Base-by-base conservation (phyloP, 2,329 filamentous ascomycete species). In the Seiridium cupressi region DNA sequence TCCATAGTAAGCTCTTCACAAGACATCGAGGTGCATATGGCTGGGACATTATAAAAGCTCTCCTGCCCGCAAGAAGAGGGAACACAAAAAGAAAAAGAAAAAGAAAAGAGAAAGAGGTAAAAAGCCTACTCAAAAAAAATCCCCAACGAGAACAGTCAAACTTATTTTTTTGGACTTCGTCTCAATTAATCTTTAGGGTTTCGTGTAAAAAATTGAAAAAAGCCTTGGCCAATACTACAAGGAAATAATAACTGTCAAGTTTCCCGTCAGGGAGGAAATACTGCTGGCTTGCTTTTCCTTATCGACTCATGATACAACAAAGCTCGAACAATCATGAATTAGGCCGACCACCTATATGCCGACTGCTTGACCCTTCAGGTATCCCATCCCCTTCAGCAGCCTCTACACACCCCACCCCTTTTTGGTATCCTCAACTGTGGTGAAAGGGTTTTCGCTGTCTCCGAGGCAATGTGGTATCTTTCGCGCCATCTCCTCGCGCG, bases 221-320 rank as follows among this genome's bases (percentile, higher is more conserved):
- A 74, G 68, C 67, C 68, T 63, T 57, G 68, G 69, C 71, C 70
- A 75, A 74, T 76, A 79, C 73, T 79, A 79, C 77, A 76, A 77
- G 71, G 69, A 76, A 76, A 74, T 70, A 76, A 75, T 66, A 76
- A 77, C 57, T 65, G 71, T 75, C 74, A 71, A 75, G 71, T 70
- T 51, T 67, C 66, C 67, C 65, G 65, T 68, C 63, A 65, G 62
- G 61, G 61, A 64, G 63, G 69, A 70, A 72, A 71, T 71, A 72
- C 67, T 74, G 70, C 71, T 71, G 74, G 69, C 69, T 72, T 64
- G 70, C 70, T 72, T 72, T 70, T 74, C 38, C 35, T 59, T 51
- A 51, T 51, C 68, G 74, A 69, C 64, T 72, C 69, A 70, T 70
- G 69, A 74, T 71, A 70, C 71, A 73, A 72, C 68, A 72, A 72